Base-by-base conservation (phyloP, 306 rosid genomes). In the Cotoneaster glaucophyllus region DNA sequence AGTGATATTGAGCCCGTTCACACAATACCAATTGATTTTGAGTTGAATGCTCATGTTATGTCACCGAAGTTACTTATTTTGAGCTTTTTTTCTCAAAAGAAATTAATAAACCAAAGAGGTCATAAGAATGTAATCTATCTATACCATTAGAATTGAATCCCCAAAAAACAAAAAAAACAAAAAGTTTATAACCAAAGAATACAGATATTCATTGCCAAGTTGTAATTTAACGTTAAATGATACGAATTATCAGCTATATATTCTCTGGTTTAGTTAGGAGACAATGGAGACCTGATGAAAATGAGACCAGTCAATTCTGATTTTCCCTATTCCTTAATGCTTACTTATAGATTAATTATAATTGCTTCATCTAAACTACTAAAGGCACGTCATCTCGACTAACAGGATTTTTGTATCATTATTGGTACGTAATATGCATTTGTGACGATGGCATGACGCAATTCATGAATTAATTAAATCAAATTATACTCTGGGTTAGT, bases 361-460 rank as follows among this genome's bases (percentile, higher is more conserved):
- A 24, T 57, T 59, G 69, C 37, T 67, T 83, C 62, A 22, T 80
- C 48, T 57, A 57, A 59, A 73, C 32, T 76, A 29, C 54, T 34
- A 26, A 34, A 32, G 45, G 14, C 28, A 71, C 66, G 64, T 74
- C 79, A 74, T 74, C 31, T 37, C 62, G 14, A 56, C 22, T 39
- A 25, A 50, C 64, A 37, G 37, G 57, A 21, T 5, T 56, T 10
- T 48, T 70, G 7, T 31, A 62, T 64, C 22, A 61, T 28, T 24
- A 10, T 69, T 4, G 48, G 64, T 75, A 61, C 31, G 39, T 62
- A 26, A 65, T 72, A 61, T 45, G 50, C 62, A 26, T 1, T 3
- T 18, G 58, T 81, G 87, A 89, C 82, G 84, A 73, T 72, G 69
- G 82, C 80, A 79, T 79, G 73, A 79, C 84, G 85, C 76, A 62